Conservation (phyloP, 2,329 filamentous ascomycete species). For the Zopfia rhizophila region DNA sequence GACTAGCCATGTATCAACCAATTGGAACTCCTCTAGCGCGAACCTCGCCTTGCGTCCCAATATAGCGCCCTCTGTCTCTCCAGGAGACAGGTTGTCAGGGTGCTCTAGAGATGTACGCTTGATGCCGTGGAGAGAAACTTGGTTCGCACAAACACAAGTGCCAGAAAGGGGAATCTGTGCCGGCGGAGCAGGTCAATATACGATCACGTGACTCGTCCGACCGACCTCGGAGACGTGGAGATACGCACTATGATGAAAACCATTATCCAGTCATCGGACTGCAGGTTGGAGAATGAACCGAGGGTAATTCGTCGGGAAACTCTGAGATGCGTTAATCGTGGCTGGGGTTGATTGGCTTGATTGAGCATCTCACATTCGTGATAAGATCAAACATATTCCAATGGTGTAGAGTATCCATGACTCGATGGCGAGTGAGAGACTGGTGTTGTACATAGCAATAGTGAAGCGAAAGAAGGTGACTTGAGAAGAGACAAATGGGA, state of each 20-base stretch:
- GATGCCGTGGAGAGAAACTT: conserved; percentile 4
- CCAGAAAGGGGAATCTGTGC: conserved; percentile 31
- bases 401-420: conserved; percentile 38
- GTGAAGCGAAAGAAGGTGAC: neutral
- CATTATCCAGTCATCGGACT: conserved; percentile 43
- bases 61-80: neutral
- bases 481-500: neutral
- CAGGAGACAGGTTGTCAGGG: neutral
- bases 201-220: too few relatives aligned
- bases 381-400: conserved; percentile 32
- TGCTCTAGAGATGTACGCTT: neutral
- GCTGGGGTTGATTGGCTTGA: neutral
- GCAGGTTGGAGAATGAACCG: conserved; percentile 31
- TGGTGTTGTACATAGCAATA: neutral
- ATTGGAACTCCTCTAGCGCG: conserved; percentile 38
- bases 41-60: conserved; percentile 30
- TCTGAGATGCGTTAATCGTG: conserved; percentile 15
- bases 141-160: conserved; percentile 28
- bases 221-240: neutral
- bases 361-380: conserved; percentile 29
- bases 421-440: conserved; percentile 29
- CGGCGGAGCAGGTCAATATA: neutral
- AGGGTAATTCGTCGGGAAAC: conserved; percentile 34
- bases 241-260: conserved; percentile 26
- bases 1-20: conserved; percentile 37